Conservation (phyloP, 2,329 filamentous ascomycete genomes). For the Pseudogymnoascus sp. region DNA sequence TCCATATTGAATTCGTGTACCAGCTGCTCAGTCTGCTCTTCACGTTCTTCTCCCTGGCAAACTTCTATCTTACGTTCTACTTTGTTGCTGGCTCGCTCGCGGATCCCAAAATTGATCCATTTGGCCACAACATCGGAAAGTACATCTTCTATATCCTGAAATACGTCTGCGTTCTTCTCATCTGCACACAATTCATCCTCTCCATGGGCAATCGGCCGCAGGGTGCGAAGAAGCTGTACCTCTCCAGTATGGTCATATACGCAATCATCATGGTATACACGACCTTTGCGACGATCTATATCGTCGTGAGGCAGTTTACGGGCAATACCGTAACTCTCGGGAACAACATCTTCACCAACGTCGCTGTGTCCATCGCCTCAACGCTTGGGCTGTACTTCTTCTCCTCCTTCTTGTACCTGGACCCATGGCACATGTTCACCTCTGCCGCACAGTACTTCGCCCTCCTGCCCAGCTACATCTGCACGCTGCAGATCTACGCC, state of each 20-base stretch:
- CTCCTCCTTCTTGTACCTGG: constrained; percentile 93
- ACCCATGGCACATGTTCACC: constrained; percentile 99
- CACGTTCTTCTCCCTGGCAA: constrained; percentile 95
- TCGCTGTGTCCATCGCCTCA: constrained; percentile 81
- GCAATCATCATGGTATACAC: constrained; percentile 93
- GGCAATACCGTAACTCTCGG: constrained; percentile 51
- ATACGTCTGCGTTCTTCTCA: constrained; percentile 79
- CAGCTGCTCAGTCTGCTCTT: constrained; percentile 89
- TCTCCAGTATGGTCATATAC: constrained; percentile 84
- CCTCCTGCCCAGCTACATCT: constrained; percentile 87
- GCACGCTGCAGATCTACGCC: constrained; percentile 93
- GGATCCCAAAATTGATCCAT: constrained; percentile 74
- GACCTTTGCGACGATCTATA: constrained; percentile 79
- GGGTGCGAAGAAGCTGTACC: constrained; percentile 84
- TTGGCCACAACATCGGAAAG: constrained; percentile 75
- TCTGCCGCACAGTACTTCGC: constrained; percentile 86
- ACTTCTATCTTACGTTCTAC: constrained; percentile 98
- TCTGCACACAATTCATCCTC: constrained; percentile 91
- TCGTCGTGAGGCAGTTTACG: constrained; percentile 72
- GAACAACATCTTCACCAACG: constrained; percentile 88
- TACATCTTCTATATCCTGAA: constrained; percentile 81
- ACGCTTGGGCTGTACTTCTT: constrained; percentile 92
- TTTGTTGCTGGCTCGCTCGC: constrained; percentile 89
- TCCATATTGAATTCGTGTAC: constrained; percentile 93
- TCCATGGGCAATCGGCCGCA: constrained; percentile 95